A percentile compares a stretch with the other conserved stretches of the same genome.
Evolutionary conservation across 768 basidiomycete species (phyloP).

Genomic region (Suillus tomentosus): DNA sequence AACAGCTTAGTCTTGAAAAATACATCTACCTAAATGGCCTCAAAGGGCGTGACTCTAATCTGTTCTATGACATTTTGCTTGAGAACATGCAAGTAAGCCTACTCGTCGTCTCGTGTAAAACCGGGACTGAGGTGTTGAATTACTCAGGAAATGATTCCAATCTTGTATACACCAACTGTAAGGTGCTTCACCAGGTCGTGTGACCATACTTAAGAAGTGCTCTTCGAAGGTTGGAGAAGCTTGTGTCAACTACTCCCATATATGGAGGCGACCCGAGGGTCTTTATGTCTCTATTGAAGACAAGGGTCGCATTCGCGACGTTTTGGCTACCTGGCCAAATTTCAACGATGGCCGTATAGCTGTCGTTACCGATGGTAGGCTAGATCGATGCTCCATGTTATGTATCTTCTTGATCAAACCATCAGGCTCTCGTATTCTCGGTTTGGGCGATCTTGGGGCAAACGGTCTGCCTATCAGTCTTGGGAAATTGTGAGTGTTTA

Average conservation of each 20-base stretch:
- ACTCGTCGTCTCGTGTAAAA: neutral
- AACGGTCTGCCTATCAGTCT: conserved; percentile 58
- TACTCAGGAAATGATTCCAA: conserved; percentile 57
- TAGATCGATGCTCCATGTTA: neutral
- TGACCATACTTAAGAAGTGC: conserved; percentile 11
- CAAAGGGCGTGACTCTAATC: conserved; percentile 58
- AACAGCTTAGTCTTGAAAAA: conserved; percentile 58
- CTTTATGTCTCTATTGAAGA: conserved; percentile 65
- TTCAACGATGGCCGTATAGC: conserved; percentile 55
- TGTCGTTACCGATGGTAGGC: conserved; percentile 73
- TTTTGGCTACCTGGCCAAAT: conserved; percentile 55
- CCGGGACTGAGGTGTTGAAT: conserved; percentile 10
- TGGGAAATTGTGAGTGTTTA: conserved; percentile 61
- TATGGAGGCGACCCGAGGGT: conserved; percentile 65
- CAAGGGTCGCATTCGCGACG: conserved; percentile 60
- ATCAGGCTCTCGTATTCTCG: conserved; percentile 69
- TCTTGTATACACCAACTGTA: conserved; percentile 78
- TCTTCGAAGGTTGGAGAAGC: conserved; percentile 63
- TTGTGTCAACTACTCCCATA: conserved; percentile 69
- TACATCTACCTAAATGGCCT: conserved; percentile 71
- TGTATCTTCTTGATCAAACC: conserved; percentile 13
- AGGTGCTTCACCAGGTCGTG: conserved; percentile 16
- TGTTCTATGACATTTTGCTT: conserved; percentile 68
- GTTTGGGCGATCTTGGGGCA: conserved; percentile 52
- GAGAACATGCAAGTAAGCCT: conserved; percentile 57